Percentiles rank a stretch among this genome's conserved stretches.
Conservation (phyloP, 768 basidiomycete species). For the Macrolepiota dolichaula region DNA sequence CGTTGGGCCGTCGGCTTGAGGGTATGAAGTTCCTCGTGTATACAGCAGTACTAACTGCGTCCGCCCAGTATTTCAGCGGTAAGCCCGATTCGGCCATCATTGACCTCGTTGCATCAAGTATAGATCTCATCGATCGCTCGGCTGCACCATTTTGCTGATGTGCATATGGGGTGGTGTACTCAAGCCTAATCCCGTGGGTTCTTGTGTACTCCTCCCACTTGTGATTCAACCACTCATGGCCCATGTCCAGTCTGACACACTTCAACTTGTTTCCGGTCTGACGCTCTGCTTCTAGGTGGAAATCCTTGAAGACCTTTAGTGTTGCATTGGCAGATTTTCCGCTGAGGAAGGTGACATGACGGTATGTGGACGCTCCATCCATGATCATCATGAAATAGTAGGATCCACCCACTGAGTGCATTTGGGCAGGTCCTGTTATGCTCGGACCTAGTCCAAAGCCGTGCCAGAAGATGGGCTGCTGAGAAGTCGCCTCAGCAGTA, state of each 20-base stretch:
- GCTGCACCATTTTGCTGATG: conserved; percentile 28
- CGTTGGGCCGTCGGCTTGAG: conserved; percentile 11
- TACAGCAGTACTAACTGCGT: conserved; percentile 5
- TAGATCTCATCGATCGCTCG: conserved; percentile 23
- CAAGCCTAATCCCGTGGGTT: not conserved
- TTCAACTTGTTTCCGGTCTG: conserved; percentile 15
- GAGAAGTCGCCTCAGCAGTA: too few species aligned
- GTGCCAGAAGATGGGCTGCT: too few species aligned
- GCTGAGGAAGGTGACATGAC: conserved; percentile 17
- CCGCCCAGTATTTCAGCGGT: conserved; percentile 16
- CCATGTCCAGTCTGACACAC: not conserved
- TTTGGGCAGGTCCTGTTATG: too few species aligned
- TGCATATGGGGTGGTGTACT: conserved; percentile 23
- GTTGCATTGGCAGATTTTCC: conserved; percentile 19
- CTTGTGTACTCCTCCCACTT: not conserved
- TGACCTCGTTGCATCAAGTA: conserved; percentile 20
- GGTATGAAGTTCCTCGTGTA: conserved; percentile 13
- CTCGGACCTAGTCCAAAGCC: too few species aligned
- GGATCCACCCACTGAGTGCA: too few species aligned
- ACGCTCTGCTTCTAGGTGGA: conserved; percentile 11
- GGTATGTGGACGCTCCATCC: conserved; percentile 17
- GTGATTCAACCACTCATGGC: conserved; percentile 14
- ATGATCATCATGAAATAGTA: conserved; percentile 24
- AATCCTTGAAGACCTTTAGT: conserved; percentile 13
- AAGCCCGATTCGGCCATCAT: conserved; percentile 21